phyloP scores from a whole-genome alignment of 768 basidiomycete genomes.

The Rhizopogon roseolus region DNA sequence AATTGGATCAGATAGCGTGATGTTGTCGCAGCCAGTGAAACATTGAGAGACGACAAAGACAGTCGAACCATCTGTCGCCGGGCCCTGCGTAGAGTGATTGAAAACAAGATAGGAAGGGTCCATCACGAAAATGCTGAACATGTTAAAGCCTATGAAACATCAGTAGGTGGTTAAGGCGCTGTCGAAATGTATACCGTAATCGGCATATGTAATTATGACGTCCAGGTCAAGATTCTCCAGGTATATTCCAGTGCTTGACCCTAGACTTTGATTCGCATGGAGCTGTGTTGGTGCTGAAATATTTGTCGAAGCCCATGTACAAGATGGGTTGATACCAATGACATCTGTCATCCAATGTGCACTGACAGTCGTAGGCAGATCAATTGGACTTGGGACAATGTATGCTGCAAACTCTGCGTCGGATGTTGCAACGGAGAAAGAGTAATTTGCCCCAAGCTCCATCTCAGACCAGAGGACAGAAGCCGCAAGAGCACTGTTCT shows the following conservation, averaged over 20 bases:
- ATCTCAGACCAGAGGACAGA: neutral
- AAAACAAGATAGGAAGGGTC: constrained; percentile 6
- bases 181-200: constrained; percentile 7
- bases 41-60: constrained; percentile 20
- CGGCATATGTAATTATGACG: neutral
- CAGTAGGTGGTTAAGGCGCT: neutral
- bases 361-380: constrained; percentile 4
- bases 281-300: constrained; percentile 11
- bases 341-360: constrained; percentile 26
- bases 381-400: constrained; percentile 15
- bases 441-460: constrained; percentile 20
- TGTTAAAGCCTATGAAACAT: neutral
- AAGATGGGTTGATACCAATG: constrained; percentile 19
- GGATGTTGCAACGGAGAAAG: constrained; percentile 7
- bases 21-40: constrained; percentile 12
- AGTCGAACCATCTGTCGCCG: constrained; percentile 16
- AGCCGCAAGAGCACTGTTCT: constrained; percentile 6
- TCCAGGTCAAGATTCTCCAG: constrained; percentile 16
- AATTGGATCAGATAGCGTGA: neutral
- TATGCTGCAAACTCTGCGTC: constrained; percentile 13
- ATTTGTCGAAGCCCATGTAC: constrained; percentile 25
- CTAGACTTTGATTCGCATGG: constrained; percentile 4
- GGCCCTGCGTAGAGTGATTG: constrained; percentile 18
- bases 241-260: constrained; percentile 6
- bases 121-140: neutral